Evolutionary conservation across 2,329 filamentous ascomycete species (phyloP), one percentile per base, ranked within the genome.

Genomic region (Tolypocladium endophyticum): DNA sequence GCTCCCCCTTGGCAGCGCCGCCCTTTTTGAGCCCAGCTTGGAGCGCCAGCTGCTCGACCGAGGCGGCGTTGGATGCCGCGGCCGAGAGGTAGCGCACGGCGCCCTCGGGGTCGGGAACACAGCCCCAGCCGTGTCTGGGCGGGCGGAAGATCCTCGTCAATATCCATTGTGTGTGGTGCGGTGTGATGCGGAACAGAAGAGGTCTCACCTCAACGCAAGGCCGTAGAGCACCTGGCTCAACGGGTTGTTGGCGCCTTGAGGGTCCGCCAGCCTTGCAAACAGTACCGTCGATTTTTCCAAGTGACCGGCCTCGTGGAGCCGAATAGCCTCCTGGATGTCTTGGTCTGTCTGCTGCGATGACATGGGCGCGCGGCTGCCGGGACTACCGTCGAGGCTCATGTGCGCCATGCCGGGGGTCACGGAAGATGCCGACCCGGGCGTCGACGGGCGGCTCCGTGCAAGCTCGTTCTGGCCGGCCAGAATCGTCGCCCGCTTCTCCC

Each of bases 151-250:
- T 38, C 23, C 30, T 25, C 36, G 50, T 53, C 30, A 53, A 59
- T 55, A 11, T 36, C 35, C 38, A 41, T 20, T 56, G 59, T 28
- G 65, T 64, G 64, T 64, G 54, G 61, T 58, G 64, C 59, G 59
- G 79, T 20, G 39, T 9, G 16, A 30, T 16, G 3, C 18, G 18
- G 20, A 20, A 4, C 20, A 4, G 20, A 33, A 12, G 2, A 14
- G 2, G 50, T 20, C 84, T 75, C 74, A 92, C 88, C 91, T 84
- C 65, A 97, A 76, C 58, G 93, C 92, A 60, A 99, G 87, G 4
- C 94, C 94, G 71, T 96, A 99, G 58, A 99, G 82, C 41, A 99
- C 94, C 76, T 99, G 93, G 68, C 91, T 94, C 64, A 99, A 81
- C 47, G 94, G 90, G 74, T 97, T 96, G 71, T 97, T 96, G 56